A percentile compares a stretch with the other conserved stretches of the same genome.
Evolutionary conservation across 2,329 filamentous ascomycete species (phyloP).

Genomic region (Hypomyces rosellus): DNA sequence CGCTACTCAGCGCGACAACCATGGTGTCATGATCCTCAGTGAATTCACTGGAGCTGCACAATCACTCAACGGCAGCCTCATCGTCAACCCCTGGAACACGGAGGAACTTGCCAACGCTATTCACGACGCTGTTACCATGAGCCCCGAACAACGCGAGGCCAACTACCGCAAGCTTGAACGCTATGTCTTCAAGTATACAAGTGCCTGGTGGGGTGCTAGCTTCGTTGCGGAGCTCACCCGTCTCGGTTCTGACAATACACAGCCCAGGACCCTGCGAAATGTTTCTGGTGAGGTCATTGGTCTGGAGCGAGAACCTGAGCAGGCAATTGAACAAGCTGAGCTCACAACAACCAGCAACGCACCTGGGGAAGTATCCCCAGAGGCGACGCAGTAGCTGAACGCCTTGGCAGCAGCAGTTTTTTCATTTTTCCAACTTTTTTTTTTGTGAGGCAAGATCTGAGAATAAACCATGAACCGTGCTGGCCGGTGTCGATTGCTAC

Average conservation of each 20-base stretch:
- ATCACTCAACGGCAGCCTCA: conserved; percentile 84
- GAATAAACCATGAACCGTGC: too few species aligned
- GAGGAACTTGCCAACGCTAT: conserved; percentile 91
- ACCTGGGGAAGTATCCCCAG: too few species aligned
- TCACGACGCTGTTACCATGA: conserved; percentile 95
- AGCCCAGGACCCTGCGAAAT: conserved; percentile 36
- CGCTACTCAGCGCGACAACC: conserved; percentile 80
- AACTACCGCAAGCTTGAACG: conserved; percentile 91
- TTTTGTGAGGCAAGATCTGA: too few species aligned
- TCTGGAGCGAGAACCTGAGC: conserved; percentile 23
- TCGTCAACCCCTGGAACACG: conserved; percentile 98
- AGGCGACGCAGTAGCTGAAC: too few species aligned
- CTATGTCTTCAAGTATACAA: conserved; percentile 97
- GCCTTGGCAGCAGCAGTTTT: too few species aligned
- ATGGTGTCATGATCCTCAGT: conserved; percentile 90
- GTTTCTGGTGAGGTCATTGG: conserved; percentile 34
- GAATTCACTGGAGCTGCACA: conserved; percentile 96
- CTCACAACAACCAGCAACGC: too few species aligned
- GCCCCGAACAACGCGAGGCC: conserved; percentile 73
- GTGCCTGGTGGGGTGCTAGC: conserved; percentile 91
- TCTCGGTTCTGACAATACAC: conserved; percentile 34
- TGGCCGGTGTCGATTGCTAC: too few species aligned
- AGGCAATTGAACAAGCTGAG: conserved; percentile 4
- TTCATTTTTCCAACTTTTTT: too few species aligned
- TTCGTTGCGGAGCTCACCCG: conserved; percentile 80